Base-by-base conservation (phyloP, 768 basidiomycete genomes). In the Grammothele lineata region DNA sequence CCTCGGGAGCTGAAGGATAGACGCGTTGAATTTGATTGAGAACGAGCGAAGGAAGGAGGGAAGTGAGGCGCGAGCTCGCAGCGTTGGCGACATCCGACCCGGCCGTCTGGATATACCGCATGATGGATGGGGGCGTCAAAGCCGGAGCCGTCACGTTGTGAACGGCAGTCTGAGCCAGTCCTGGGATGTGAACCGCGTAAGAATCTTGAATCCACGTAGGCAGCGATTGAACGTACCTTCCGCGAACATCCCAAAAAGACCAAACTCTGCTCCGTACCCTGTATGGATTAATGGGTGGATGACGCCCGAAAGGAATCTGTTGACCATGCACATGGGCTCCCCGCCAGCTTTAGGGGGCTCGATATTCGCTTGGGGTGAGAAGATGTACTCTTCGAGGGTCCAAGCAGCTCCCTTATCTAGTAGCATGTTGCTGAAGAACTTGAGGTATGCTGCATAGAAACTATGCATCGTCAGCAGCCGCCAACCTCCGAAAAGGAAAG, bases 261-360 rank as follows among this genome's bases (percentile, higher is more conserved):
- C 68, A 48, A 84, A 84, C 57, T 85, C 85, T 5, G 73, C 60
- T 4, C 81, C 83, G 58, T 78, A 77, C 8, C 80, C 83, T 5
- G 68, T 55, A 50, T 85, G 80, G 36, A 86, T 84, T 32, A 85
- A 47, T 0, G 82, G 77, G 56, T 87, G 85, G 6, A 85, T 22
- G 3, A 81, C 59, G 7, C 80, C 80, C 1, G 69, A 68, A 19
- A 81, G 34, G 45, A 81, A 70, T 5, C 82, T 73, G 42, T 70
- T 73, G 12, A 83, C 54, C 80, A 85, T 81, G 50, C 71, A 65
- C 38, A 48, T 34, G 0, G 78, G 80, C 22, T 75, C 70, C 42
- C 53, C 37, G 5, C 51, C 53, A 6, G 48, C 30, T 25, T 40
- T 48, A 24, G 53, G 46, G 4, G 34, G 56, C 1, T 43, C 47